Evolutionary conservation across 495 filamentous ascomycete genomes (phyloP).

Genomic region (Lepraria neglecta): DNA sequence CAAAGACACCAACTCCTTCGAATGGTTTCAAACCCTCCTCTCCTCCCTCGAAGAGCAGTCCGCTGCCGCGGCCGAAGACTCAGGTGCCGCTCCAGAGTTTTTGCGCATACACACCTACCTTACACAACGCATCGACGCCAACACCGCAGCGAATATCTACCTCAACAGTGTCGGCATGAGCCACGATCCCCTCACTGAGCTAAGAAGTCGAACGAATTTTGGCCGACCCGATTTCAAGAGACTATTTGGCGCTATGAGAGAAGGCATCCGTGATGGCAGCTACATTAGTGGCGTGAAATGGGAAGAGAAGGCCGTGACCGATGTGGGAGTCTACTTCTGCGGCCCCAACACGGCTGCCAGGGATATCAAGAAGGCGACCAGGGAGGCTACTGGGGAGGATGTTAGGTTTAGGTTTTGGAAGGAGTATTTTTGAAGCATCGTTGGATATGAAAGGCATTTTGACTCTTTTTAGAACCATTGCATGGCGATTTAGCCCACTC

Average conservation of each 20-base stretch:
- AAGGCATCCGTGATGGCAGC: constrained; percentile 75
- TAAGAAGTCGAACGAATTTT: constrained; percentile 87
- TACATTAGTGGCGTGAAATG: constrained; percentile 79
- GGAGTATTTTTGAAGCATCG: constrained; percentile 61
- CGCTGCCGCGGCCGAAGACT: constrained; percentile 54
- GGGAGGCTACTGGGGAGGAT: constrained; percentile 59
- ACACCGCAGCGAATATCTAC: constrained; percentile 93
- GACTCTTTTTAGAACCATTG: not conserved
- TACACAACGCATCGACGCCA: constrained; percentile 83
- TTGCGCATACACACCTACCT: constrained; percentile 97
- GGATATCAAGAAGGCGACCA: constrained; percentile 77
- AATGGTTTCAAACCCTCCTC: constrained; percentile 96
- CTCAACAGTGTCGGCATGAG: constrained; percentile 85
- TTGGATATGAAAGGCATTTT: not conserved
- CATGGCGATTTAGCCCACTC: not conserved
- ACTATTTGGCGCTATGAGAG: constrained; percentile 77
- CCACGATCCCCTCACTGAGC: constrained; percentile 85
- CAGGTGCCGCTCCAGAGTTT: constrained; percentile 72
- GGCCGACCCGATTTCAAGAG: constrained; percentile 84
- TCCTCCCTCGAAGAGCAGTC: constrained; percentile 87
- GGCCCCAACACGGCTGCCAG: constrained; percentile 75
- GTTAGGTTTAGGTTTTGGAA: constrained; percentile 99
- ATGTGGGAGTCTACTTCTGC: constrained; percentile 98
- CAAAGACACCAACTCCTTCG: constrained; percentile 91
- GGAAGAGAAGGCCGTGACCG: constrained; percentile 43